Base-by-base conservation (phyloP, 2,329 filamentous ascomycete species). In the Ophiostoma himal-ulmi region DNA sequence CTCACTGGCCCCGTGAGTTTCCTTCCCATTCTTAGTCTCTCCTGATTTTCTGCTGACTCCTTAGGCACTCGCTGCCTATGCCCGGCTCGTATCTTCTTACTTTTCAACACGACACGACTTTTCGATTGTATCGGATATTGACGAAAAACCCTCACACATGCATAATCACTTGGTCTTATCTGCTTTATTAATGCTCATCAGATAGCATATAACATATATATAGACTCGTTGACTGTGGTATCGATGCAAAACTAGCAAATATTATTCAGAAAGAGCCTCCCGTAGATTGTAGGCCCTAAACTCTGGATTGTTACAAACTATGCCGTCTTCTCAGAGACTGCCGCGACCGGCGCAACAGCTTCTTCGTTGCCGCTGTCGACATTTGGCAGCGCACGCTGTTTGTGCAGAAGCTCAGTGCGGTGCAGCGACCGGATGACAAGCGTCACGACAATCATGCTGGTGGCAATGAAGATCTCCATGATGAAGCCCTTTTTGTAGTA, bases 291-390 rank as follows among this genome's bases (percentile, higher is more conserved):
- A 48, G 17, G n/a, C 17, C 17, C 6, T 20, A 26, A 57, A 13
- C 39, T 14, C 39, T 30, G 30, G 30, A 20, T 5, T 8, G 17
- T 44, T 20, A 7, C 44, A 48, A 48, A 5, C 44, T 48, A 57
- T 10, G 22, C 52, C 11, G 52, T 30, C 52, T 57, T 57, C 22
- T 57, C 52, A 37, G 60, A 64, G 7, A 17, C 37, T 20, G 36
- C 34, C 37, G 22, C 64, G 36, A 39, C 52, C n/a, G 52, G 52
- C 52, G 8, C 60, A 5, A 64, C 14, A 6, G 30, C 60, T 14
- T 64, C 60, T 37, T 64, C 60, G 14, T 64, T 64, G 60, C 60
- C 60, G 30, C 30, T 37, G 70, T 90, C 86, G 0, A 88, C 81
- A 75, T 88, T 64, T 7, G 17, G 30, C 30, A 34, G 60, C 34